A percentile compares a stretch with the other conserved stretches of the same genome.
These are phyloP conservation scores for Solanum pimpinellifolium DNA, from an alignment of 257 asterid species.

Conservation along the genomic window DNA sequence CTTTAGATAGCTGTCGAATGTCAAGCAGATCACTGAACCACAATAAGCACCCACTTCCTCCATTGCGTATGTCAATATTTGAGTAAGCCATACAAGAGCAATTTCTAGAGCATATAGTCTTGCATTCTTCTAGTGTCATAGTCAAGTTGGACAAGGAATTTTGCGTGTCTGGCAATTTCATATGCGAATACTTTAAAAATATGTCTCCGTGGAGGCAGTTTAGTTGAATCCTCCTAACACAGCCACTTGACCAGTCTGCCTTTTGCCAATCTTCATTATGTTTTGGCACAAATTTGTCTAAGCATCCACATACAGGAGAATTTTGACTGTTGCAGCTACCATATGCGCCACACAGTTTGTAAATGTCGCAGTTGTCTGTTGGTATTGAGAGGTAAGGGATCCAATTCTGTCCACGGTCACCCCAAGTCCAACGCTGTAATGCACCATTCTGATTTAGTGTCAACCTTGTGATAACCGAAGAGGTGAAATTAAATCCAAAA, in stretches of 20 bases:
- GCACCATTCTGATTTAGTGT: slow-evolving; percentile 9
- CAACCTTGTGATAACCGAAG: slow-evolving; percentile 7
- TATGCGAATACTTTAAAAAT: slow-evolving; percentile 6
- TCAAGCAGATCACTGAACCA: slow-evolving; percentile 23
- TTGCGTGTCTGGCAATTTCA: slow-evolving; percentile 20
- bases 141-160: background rate
- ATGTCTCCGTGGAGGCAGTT: slow-evolving; percentile 13
- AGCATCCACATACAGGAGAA: slow-evolving; percentile 21
- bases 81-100: slow-evolving; percentile 32
- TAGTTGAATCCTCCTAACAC: slow-evolving; percentile 8
- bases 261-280: slow-evolving; percentile 4
- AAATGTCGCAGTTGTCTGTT: slow-evolving; percentile 22
- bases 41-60: slow-evolving; percentile 24
- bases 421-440: slow-evolving; percentile 23
- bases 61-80: slow-evolving; percentile 1
- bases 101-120: slow-evolving; percentile 9
- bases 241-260: slow-evolving; percentile 20
- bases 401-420: slow-evolving; percentile 15
- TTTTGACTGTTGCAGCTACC: slow-evolving; percentile 15
- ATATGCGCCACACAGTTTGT: slow-evolving; percentile 26
- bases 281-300: slow-evolving; percentile 19
- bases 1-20: background rate
- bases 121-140: slow-evolving; percentile 11
- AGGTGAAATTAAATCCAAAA: background rate
- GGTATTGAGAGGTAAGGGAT: background rate